Conservation (phyloP, 768 basidiomycete species). For the Neoboletus brunneissimus region DNA sequence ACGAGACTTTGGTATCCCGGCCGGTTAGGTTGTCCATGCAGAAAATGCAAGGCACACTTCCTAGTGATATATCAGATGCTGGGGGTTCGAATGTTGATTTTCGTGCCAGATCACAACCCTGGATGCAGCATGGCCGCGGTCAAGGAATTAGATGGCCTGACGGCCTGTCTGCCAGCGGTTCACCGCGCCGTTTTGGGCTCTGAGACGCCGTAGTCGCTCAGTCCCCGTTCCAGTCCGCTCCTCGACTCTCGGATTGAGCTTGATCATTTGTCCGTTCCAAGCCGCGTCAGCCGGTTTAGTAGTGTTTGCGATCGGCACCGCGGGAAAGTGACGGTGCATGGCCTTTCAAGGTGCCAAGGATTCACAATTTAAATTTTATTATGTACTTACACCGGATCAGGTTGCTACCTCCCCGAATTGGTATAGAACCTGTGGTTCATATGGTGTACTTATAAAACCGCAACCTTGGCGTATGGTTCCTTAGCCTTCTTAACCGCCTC, state of each 20-base stretch:
- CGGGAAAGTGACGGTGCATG: not conserved
- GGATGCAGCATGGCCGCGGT: conserved; percentile 7
- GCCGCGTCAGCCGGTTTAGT: conserved; percentile 21
- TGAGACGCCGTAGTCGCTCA: not conserved
- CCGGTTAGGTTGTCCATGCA: not conserved
- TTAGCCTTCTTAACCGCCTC: not conserved
- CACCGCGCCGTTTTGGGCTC: not conserved
- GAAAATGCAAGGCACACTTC: not conserved
- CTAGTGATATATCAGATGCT: not conserved
- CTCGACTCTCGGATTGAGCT: not conserved
- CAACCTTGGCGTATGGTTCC: not conserved
- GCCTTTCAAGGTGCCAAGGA: not conserved
- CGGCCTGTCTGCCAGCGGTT: not conserved
- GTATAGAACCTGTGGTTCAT: not conserved
- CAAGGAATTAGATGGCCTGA: not conserved
- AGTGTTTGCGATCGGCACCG: conserved; percentile 8
- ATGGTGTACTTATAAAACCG: conserved; percentile 20
- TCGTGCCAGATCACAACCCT: conserved; percentile 2
- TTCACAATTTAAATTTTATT: not conserved
- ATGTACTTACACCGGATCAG: conserved; percentile 2
- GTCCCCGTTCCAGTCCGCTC: not conserved
- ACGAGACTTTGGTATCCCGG: not conserved
- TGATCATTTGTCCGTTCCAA: not conserved
- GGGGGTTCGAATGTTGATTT: not conserved
- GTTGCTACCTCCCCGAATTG: not conserved